phyloP scores from a whole-genome alignment of 768 basidiomycete species.

The Boletellus sp. region DNA sequence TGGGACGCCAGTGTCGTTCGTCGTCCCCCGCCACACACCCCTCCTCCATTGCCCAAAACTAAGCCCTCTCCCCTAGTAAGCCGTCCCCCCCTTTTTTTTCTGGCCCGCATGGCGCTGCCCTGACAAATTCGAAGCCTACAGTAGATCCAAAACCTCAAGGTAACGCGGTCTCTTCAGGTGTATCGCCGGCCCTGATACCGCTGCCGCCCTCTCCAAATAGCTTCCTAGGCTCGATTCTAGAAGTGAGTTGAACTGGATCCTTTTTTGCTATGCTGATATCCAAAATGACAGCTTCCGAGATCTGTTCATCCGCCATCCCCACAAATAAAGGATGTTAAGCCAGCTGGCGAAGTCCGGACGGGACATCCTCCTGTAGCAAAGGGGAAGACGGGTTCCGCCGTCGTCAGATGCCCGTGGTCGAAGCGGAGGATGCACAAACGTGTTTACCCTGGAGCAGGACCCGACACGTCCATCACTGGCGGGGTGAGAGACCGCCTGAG shows the following conservation, averaged over 20 bases:
- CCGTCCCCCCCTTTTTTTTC: background rate
- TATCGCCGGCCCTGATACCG: constrained; percentile 20
- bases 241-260: constrained; percentile 5
- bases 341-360: constrained; percentile 4
- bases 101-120: background rate
- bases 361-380: background rate
- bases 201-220: constrained; percentile 22
- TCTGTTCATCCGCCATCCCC: constrained; percentile 3
- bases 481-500: constrained; percentile 2
- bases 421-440: constrained; percentile 3
- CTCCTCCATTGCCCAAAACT: constrained; percentile 7
- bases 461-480: background rate
- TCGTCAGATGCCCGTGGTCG: constrained; percentile 14
- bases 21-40: constrained; percentile 10
- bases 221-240: constrained; percentile 14
- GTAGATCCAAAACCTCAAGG: constrained; percentile 5
- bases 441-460: background rate
- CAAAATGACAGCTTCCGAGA: constrained; percentile 13
- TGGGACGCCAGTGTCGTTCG: constrained; percentile 25
- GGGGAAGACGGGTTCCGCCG: background rate
- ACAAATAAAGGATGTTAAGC: background rate
- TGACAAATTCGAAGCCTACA: constrained; percentile 12
- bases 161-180: background rate
- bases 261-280: background rate
- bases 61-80: constrained; percentile 14